Conservation (phyloP, 2,329 filamentous ascomycete genomes). For the Furcasterigmium furcatum region DNA sequence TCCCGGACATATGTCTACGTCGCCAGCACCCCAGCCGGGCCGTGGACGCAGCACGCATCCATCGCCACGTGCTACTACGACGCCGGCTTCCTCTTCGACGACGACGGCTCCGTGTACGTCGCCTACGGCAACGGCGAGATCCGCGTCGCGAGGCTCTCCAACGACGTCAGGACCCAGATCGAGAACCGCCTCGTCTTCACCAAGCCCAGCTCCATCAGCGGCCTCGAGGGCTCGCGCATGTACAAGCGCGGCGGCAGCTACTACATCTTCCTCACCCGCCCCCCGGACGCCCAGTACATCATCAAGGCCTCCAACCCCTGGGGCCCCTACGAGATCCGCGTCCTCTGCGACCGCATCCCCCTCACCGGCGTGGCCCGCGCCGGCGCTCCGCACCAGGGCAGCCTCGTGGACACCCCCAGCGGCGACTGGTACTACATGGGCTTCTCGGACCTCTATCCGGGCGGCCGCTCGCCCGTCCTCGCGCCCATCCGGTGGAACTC, state of each 20-base stretch:
- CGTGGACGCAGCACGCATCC: conserved; percentile 6
- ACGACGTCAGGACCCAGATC: conserved; percentile 5
- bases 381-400: conserved; percentile 50
- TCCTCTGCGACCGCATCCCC: conserved; percentile 34
- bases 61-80: conserved; percentile 13
- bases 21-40: conserved; percentile 5
- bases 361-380: conserved; percentile 34
- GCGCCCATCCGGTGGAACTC: conserved; percentile 47
- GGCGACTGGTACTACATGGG: conserved; percentile 57
- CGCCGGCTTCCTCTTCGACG: conserved; percentile 27
- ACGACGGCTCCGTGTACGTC: conserved; percentile 34
- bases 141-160: conserved; percentile 6
- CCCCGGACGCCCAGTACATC: conserved; percentile 39
- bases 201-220: conserved; percentile 5
- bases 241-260: conserved; percentile 52
- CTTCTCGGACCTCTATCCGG: conserved; percentile 51
- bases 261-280: conserved; percentile 46
- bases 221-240: conserved; percentile 46
- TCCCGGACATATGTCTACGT: conserved; percentile 14
- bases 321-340: conserved; percentile 43
- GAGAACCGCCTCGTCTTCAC: not conserved
- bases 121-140: conserved; percentile 32
- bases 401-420: conserved; percentile 46
- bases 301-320: conserved; percentile 41
- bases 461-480: conserved; percentile 52